phyloP scores from a whole-genome alignment of 2,329 filamentous ascomycete species.

The Talaromyces sp. region DNA sequence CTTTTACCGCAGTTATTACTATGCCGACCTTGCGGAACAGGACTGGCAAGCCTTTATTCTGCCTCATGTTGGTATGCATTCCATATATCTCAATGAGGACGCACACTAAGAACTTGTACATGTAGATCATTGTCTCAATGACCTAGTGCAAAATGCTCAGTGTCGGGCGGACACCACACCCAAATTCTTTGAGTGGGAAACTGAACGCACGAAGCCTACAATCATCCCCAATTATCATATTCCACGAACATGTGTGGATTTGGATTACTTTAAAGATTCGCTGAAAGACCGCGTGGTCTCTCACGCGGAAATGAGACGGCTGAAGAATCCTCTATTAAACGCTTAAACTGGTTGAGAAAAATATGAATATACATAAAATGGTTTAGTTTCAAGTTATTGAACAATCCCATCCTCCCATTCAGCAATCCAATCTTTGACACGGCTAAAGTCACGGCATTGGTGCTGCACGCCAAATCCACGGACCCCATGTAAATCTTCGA shows the following conservation, averaged over 20 bases:
- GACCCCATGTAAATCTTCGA: not conserved
- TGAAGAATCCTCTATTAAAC: not conserved
- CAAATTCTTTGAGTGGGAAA: slow-evolving; percentile 8
- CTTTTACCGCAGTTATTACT: not conserved
- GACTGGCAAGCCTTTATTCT: slow-evolving; percentile 1
- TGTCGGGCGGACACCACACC: slow-evolving; percentile 3
- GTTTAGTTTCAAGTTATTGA: not conserved
- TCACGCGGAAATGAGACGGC: not conserved
- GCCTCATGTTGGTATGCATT: slow-evolving; percentile 1
- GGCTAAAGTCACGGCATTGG: not conserved
- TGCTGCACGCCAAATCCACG: not conserved
- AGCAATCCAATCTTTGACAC: not conserved
- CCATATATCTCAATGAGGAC: not conserved
- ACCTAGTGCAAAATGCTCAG: slow-evolving; percentile 1
- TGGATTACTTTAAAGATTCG: slow-evolving; percentile 3
- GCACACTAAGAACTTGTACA: no score
- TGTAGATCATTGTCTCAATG: slow-evolving; percentile 1
- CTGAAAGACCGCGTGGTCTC: not conserved
- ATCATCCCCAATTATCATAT: slow-evolving; percentile 3
- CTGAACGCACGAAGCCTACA: not conserved
- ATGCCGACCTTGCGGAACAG: not conserved
- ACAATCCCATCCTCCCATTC: not conserved
- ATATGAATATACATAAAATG: not conserved
- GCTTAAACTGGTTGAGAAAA: not conserved
- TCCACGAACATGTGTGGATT: slow-evolving; percentile 3